Evolutionary conservation across 2,329 filamentous ascomycete genomes (phyloP).

Genomic region (Cladobotryum mycophilum): DNA sequence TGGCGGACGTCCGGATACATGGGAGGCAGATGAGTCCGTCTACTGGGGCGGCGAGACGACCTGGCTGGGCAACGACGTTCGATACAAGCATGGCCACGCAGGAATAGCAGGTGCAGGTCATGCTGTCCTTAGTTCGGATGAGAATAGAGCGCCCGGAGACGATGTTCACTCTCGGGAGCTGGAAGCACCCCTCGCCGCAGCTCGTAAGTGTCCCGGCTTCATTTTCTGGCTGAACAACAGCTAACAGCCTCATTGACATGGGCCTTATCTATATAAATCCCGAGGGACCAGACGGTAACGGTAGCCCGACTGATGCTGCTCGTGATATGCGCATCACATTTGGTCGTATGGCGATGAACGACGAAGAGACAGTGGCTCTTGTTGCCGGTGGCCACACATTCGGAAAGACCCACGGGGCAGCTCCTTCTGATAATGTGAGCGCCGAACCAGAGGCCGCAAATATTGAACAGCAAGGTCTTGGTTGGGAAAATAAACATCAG

Average conservation of each 20-base stretch:
- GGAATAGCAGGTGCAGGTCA: constrained; percentile 29
- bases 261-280: constrained; percentile 80
- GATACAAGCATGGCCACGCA: constrained; percentile 51
- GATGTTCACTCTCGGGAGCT: constrained; percentile 57
- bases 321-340: constrained; percentile 70
- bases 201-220: constrained; percentile 37
- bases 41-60: constrained; percentile 73
- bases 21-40: constrained; percentile 67
- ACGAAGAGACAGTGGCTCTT: constrained; percentile 73
- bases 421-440: constrained; percentile 55
- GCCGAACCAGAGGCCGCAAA: constrained; percentile 59
- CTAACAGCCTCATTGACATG: constrained; percentile 18
- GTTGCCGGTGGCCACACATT: constrained; percentile 75
- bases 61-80: constrained; percentile 70
- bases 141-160: constrained; percentile 35
- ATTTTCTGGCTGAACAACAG: neutral
- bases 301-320: constrained; percentile 63
- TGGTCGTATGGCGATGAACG: constrained; percentile 75
- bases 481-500: constrained; percentile 61
- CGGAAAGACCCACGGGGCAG: constrained; percentile 76
- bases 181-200: constrained; percentile 60
- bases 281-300: constrained; percentile 69
- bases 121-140: constrained; percentile 28
- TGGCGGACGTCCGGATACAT: constrained; percentile 65
- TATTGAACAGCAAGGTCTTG: constrained; percentile 63